Base-by-base conservation (phyloP, 768 basidiomycete species). In the Hygrophoropsis aurantiaca region DNA sequence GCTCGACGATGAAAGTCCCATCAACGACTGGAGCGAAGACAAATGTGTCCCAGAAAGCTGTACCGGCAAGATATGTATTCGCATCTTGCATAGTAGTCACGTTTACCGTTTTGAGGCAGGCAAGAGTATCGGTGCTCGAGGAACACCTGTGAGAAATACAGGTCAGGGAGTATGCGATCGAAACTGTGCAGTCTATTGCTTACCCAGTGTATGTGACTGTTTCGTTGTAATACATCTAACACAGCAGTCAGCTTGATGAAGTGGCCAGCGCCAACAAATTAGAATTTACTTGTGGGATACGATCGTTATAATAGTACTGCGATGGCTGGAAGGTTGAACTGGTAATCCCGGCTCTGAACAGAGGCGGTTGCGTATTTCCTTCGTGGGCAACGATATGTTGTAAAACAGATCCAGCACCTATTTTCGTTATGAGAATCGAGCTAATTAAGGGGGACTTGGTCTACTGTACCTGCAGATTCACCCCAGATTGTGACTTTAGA, bases 1-100 rank as follows among this genome's bases (percentile, higher is more conserved):
- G 56, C 45, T 68, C 67, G 5, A 55, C 47, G 18, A 72, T 69
- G 49, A 71, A 60, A 0, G 57, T 43, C 5, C 66, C 70, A 36
- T 72, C 70, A 3, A 72, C 61, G 21, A 72, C 69, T 1, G 71
- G 71, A 9, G 61, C 60, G 26, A 66, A 60, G 15, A 52, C 16
- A 20, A 58, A 66, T 3, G 66, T 68, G 1, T 65, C 64, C 36
- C 55, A 67, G 47, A 68, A 64, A 15, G 58, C 66, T 2, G 18
- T 37, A 3, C 19, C 11, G 25, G 52, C 61, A 30, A 70, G 57
- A 2, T 56, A 35, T 13, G 34, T 51, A 52, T 70, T 72, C 35
- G 56, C 44, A 5, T 51, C 48, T 30, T 64, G 47, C 11, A 72
- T 49, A 25, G 49, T 52, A 19, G 39, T 42, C 2, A 41, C 57